Evolutionary conservation across 2,329 filamentous ascomycete species (phyloP), one percentile per base, ranked within the genome.

Genomic region (Sporothrix curviconia): DNA sequence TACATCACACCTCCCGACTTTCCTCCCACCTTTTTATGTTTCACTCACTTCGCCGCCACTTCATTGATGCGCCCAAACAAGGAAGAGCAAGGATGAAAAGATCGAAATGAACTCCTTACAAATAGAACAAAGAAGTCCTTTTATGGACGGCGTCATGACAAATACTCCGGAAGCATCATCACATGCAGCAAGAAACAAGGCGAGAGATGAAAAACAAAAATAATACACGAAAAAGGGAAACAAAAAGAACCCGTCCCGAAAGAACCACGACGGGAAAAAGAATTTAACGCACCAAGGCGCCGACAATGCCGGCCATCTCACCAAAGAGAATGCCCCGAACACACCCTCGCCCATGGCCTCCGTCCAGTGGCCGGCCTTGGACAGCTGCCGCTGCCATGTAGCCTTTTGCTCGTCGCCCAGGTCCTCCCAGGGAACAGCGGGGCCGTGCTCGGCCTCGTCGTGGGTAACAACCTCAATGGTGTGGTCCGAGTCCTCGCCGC

Each of bases 321-420:
- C 84, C 82, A 71, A 95, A 95, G 61, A 95, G 74, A 32, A 95
- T 81, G 3, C 89, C 87, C 71, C 85, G 84, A 95, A 80, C 30
- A 94, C 81, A 9, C 77, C 78, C 74, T 92, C 89, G 3, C 89
- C 88, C 76, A 92, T 88, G 37, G 82, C 78, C 67, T 86, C 84
- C n/a, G 82, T 81, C 90, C 89, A 95, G 62, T 90, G 82, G 0
- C 90, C 90, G 0, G 88, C 85, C 56, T 85, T 78, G 56, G 76
- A 76, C 36, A 95, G 76, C 66, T 79, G 81, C 63, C 80, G 71
- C 72, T 84, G 90, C 90, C 90, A 95, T 17, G 76, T 73, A 53
- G 76, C 72, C 68, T 82, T 81, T 69, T 92, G 82, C 55, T 80
- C 72, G 12, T 78, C 74, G 6, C 76, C 75, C 44, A 95, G 71